Evolutionary conservation across 768 basidiomycete genomes (phyloP), one percentile per base, ranked within the genome.

Genomic region (Lactarius deliciosus): DNA sequence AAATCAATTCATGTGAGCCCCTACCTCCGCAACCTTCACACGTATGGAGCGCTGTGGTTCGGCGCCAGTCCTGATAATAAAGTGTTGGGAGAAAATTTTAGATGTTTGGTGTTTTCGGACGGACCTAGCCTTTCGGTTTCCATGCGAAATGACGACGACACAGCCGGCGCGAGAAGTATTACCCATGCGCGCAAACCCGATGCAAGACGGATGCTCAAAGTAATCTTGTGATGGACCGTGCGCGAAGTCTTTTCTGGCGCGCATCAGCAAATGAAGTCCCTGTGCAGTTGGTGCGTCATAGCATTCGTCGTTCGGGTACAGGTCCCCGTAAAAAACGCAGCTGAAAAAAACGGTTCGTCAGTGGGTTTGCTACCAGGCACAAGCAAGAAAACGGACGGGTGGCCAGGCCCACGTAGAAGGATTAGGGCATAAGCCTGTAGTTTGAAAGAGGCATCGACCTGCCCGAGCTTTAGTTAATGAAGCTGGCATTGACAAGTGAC

Each of bases 241-340:
- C 1, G 91, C 91, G 70, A 81, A 89, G 60, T 72, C 76, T 78
- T 83, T 85, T 70, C 92, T 88, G 38, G 81, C 84, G 53, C 80
- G 75, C 22, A 94, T 82, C 56, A 94, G 76, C 28, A 79, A 72
- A 56, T 72, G 79, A 58, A 94, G 79, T 55, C 83, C 83, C 38
- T 73, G 74, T 10, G 88, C 81, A 9, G 82, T 80, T 18, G 74
- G 73, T 66, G 81, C 81, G 68, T 87, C 81, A 72, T 85, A 90
- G 68, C 87, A 86, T 74, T 89, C 88, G 50, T 76, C 70, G 71
- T 91, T 89, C 0, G 86, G 88, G 71, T 91, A 92, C 18, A 93
- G 72, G 74, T 94, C 92, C 7, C 91, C 92, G 68, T 92, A 93
- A 75, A 93, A 94, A n/a, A 92, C 85, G 70, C 92, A 94, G 47